A percentile compares a stretch with the other conserved stretches of the same genome.
Evolutionary conservation across 2,329 filamentous ascomycete species (phyloP).

Genomic region (Exophiala lecanii-corni): DNA sequence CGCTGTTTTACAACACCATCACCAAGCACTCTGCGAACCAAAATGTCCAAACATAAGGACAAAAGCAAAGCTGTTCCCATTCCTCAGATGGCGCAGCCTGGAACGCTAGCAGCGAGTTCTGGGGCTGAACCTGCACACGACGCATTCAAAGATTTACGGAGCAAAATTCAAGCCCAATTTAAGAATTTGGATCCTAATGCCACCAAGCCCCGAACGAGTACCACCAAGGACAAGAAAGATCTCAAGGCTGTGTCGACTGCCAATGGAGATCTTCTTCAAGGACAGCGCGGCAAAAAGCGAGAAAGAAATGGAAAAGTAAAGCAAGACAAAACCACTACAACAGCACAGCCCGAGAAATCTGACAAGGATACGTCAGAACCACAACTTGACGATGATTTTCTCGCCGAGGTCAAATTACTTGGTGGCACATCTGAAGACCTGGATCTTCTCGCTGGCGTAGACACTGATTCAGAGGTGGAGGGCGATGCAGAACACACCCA

Average conservation of each 20-base stretch:
- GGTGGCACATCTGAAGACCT: constrained; percentile 49
- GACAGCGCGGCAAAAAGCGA: constrained; percentile 38
- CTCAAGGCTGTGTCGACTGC: constrained; percentile 25
- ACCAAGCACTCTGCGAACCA: background rate
- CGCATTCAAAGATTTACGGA: constrained; percentile 18
- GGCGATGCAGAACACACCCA: constrained; percentile 14
- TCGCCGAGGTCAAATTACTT: constrained; percentile 42
- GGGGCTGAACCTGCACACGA: constrained; percentile 1
- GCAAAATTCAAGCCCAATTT: constrained; percentile 24
- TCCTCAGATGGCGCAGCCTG: no score
- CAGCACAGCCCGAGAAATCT: constrained; percentile 18
- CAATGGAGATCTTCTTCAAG: constrained; percentile 7
- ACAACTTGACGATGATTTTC: constrained; percentile 32
- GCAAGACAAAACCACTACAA: constrained; percentile 31
- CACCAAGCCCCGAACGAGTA: constrained; percentile 33
- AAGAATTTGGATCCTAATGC: constrained; percentile 38
- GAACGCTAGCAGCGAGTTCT: no score
- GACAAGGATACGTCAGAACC: constrained; percentile 21
- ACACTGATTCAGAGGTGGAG: constrained; percentile 46
- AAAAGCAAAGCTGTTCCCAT: no score
- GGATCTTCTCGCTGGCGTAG: constrained; percentile 40
- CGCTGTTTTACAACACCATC: background rate
- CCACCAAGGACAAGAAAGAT: constrained; percentile 29
- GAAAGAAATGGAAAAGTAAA: constrained; percentile 42
- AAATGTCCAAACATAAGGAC: no score